Conservation (phyloP, 140 eudicot genomes). For the Stevia rebaudiana region DNA sequence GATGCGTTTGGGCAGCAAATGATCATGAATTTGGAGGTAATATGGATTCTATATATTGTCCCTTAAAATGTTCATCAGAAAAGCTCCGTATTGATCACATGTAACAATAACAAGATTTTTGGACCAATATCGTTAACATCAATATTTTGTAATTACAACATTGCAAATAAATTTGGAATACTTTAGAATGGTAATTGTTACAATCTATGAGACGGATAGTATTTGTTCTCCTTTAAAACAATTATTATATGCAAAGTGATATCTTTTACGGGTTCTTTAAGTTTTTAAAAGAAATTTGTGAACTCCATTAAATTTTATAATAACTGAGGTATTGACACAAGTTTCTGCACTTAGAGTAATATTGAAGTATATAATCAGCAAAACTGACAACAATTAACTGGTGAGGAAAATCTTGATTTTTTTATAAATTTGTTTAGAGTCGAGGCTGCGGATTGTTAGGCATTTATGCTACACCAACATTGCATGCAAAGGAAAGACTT, state of each 20-base stretch:
- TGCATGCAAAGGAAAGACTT: conserved; percentile 77
- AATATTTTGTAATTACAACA: background rate
- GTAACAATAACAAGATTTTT: background rate
- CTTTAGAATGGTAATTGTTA: background rate
- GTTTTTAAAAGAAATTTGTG: background rate
- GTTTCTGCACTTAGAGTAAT: background rate
- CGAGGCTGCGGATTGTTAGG: conserved; percentile 95
- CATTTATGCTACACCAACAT: conserved; percentile 86
- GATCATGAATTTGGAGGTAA: conserved; percentile 94
- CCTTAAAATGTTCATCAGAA: conserved; percentile 4
- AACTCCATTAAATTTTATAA: background rate
- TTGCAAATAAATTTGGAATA: background rate
- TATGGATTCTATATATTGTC: background rate
- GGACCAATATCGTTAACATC: background rate
- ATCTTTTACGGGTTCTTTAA: background rate
- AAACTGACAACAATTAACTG: background rate
- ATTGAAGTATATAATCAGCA: background rate
- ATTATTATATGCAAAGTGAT: background rate
- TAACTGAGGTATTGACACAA: background rate
- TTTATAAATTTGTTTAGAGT: conserved; percentile 41
- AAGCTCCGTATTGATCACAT: background rate
- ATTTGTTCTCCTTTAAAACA: conserved; percentile 5
- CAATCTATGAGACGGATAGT: background rate
- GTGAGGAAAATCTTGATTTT: conserved; percentile 1
- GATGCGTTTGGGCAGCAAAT: conserved; percentile 99